A percentile compares a stretch with the other conserved stretches of the same genome.
Conservation (phyloP, 2,329 filamentous ascomycete genomes). For the Aureobasidium sp. region DNA sequence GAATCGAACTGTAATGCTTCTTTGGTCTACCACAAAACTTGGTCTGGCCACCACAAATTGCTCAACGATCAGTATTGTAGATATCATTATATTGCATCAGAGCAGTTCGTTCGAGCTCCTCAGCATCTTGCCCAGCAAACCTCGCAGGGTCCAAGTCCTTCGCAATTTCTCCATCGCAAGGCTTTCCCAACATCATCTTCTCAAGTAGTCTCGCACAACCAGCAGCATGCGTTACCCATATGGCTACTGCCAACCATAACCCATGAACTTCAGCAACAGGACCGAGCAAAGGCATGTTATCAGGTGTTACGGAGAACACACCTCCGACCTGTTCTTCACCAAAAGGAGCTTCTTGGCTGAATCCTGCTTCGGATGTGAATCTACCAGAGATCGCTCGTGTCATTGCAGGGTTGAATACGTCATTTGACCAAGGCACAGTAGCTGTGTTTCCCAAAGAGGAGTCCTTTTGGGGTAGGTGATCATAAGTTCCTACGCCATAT, state of each 20-base stretch:
- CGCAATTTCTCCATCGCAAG: background rate
- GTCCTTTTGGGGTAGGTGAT: conserved; percentile 25
- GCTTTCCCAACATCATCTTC: conserved; percentile 12
- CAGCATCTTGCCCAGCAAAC: background rate
- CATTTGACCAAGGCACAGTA: conserved; percentile 10
- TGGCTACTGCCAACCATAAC: conserved; percentile 28
- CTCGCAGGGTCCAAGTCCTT: background rate
- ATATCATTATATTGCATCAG: conserved; percentile 1
- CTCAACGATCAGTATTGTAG: background rate
- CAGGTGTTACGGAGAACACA: conserved; percentile 31
- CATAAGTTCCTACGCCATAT: conserved; percentile 31
- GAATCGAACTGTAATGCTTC: too few species aligned
- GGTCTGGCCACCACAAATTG: too few species aligned
- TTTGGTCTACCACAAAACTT: too few species aligned
- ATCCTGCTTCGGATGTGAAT: background rate
- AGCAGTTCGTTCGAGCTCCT: background rate
- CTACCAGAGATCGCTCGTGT: background rate
- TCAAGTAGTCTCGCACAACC: conserved; percentile 25
- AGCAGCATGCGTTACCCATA: conserved; percentile 33
- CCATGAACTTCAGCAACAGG: conserved; percentile 22
- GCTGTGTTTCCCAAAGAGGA: conserved; percentile 22
- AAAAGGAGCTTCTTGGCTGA: background rate
- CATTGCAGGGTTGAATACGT: background rate
- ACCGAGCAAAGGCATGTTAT: conserved; percentile 30
- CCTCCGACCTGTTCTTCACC: conserved; percentile 22